Conservation (phyloP, 2,329 filamentous ascomycete genomes). For the Xylaria multiplex region DNA sequence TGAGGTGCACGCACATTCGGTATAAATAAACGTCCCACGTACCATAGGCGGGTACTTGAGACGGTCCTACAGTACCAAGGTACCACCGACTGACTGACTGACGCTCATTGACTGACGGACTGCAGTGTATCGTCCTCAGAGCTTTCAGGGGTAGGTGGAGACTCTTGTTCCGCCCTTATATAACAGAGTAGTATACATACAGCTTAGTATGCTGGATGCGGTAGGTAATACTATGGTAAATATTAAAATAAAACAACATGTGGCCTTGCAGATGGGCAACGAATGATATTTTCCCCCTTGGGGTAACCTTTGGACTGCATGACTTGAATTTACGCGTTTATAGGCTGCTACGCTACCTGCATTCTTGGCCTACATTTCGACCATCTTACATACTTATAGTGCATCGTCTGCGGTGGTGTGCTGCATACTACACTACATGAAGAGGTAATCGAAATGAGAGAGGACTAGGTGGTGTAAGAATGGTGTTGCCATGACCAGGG, state of each 20-base stretch:
- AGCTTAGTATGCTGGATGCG: conserved; percentile 23
- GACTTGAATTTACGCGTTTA: conserved; percentile 7
- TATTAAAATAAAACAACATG: conserved; percentile 25
- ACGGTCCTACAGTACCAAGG: background rate
- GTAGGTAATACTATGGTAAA: conserved; percentile 23
- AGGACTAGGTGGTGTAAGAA: conserved; percentile 2
- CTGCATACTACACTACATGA: conserved; percentile 1
- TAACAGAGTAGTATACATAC: conserved; percentile 21
- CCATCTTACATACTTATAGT: background rate
- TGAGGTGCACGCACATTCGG: too few relatives aligned
- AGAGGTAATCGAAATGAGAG: conserved; percentile 17
- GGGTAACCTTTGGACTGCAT: background rate
- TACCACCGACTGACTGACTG: too few relatives aligned
- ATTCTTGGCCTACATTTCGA: conserved; percentile 15
- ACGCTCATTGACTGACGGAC: too few relatives aligned
- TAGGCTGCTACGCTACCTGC: conserved; percentile 6
- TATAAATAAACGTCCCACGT: too few relatives aligned
- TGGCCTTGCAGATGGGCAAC: conserved; percentile 14
- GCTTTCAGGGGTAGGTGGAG: conserved; percentile 35
- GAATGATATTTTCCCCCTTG: conserved; percentile 8
- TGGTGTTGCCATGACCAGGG: conserved; percentile 1
- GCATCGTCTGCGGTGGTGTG: background rate
- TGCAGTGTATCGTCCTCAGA: background rate
- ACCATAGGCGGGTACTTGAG: too few relatives aligned
- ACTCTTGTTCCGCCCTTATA: conserved; percentile 27